Evolutionary conservation across 2,329 filamentous ascomycete species (phyloP).

Genomic region (Fusarium buharicum): DNA sequence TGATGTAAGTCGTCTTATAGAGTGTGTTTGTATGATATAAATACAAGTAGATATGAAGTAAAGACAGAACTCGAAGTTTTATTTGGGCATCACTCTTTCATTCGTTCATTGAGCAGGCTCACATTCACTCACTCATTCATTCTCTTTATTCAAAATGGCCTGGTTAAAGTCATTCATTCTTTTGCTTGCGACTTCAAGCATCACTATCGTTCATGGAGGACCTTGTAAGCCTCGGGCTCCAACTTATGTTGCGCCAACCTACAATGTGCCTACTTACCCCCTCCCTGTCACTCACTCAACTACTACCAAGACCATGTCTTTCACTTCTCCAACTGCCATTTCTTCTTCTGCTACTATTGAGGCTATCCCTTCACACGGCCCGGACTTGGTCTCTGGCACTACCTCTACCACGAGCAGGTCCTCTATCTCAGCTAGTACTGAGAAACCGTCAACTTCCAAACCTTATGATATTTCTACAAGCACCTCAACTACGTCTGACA

Average conservation of each 20-base stretch:
- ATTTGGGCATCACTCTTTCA: background rate
- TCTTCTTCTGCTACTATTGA: background rate
- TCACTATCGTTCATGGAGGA: constrained; percentile 16
- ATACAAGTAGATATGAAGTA: background rate
- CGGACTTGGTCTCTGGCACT: constrained; percentile 1
- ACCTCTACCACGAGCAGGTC: background rate
- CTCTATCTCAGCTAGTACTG: background rate
- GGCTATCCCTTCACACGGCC: background rate
- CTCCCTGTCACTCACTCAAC: constrained; percentile 10
- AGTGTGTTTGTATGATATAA: constrained; percentile 2
- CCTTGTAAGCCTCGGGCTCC: constrained; percentile 30
- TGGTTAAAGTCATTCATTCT: constrained; percentile 32
- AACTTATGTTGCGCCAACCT: constrained; percentile 16
- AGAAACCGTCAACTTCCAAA: background rate
- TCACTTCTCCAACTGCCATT: constrained; percentile 1
- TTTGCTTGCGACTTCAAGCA: constrained; percentile 17
- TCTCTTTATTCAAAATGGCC: constrained; percentile 19
- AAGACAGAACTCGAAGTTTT: background rate
- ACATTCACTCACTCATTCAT: constrained; percentile 13
- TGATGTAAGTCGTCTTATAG: constrained; percentile 11
- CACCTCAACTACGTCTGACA: background rate
- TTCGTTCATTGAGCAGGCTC: constrained; percentile 17
- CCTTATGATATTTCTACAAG: constrained; percentile 3
- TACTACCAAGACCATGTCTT: constrained; percentile 3
- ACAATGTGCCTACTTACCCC: constrained; percentile 20